Conservation (phyloP, 164 flowering plant genomes). For the Vitis rupestris region DNA sequence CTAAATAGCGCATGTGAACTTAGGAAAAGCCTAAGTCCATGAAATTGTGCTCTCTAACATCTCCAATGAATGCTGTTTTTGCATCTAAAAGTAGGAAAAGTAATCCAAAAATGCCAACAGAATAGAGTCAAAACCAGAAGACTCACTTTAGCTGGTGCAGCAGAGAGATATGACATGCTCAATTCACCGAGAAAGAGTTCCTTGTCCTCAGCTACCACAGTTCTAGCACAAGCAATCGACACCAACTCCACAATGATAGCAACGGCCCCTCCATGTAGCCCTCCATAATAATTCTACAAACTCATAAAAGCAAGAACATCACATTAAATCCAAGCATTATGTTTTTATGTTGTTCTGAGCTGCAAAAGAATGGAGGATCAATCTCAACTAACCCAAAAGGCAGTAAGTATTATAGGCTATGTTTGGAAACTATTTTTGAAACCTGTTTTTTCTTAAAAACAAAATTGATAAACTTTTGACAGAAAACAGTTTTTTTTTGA, state of each 20-base stretch:
- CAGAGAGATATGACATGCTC: constrained; percentile 56
- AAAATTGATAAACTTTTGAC: too few relatives aligned
- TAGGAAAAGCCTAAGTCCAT: not conserved
- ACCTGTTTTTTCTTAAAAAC: too few relatives aligned
- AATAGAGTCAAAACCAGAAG: not conserved
- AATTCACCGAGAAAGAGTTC: constrained; percentile 65
- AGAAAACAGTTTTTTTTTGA: too few relatives aligned
- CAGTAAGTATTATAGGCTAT: too few relatives aligned
- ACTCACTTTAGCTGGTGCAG: constrained; percentile 48
- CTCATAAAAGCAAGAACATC: not conserved
- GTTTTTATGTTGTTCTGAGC: too few relatives aligned
- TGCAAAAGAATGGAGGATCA: too few relatives aligned
- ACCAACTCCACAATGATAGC: constrained; percentile 46
- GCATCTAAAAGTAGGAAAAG: not conserved
- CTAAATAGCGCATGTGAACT: too few relatives aligned
- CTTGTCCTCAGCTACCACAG: constrained; percentile 54
- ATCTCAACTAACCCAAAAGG: too few relatives aligned
- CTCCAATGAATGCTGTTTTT: too few relatives aligned
- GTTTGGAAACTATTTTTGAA: too few relatives aligned
- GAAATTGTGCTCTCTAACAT: not conserved
- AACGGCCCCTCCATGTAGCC: constrained; percentile 61
- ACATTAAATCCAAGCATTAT: not conserved
- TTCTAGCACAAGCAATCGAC: constrained; percentile 57
- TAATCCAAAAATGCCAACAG: not conserved
- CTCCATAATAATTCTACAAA: constrained; percentile 41